These are phyloP conservation scores for Malassezia dermatis DNA, from an alignment of 1,284 basidiomycete genomes.

Conservation along the genomic window DNA sequence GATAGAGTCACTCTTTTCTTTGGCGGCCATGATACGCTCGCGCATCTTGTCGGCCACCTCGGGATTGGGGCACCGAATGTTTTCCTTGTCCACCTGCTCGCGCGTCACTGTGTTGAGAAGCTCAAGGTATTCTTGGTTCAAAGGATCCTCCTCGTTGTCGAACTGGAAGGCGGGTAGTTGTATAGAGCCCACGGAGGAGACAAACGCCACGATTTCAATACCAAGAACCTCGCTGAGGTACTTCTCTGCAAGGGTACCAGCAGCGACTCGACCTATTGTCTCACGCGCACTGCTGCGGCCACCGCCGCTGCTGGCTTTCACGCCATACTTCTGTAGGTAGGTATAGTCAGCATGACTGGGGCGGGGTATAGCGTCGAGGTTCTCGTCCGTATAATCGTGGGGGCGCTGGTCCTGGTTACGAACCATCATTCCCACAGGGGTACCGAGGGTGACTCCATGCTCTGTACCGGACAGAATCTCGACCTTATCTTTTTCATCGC, in stretches of 20 bases:
- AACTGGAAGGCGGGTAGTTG: slow-evolving; percentile 54
- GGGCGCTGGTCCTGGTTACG: slow-evolving; percentile 97
- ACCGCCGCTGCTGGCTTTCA: slow-evolving; percentile 94
- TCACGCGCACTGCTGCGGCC: slow-evolving; percentile 89
- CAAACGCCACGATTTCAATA: slow-evolving; percentile 92
- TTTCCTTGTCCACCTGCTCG: slow-evolving; percentile 74
- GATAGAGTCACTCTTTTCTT: slow-evolving; percentile 81
- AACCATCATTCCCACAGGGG: slow-evolving; percentile 88
- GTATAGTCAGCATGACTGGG: slow-evolving; percentile 98
- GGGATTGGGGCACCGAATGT: slow-evolving; percentile 79
- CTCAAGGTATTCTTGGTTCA: slow-evolving; percentile 71
- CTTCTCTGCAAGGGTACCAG: slow-evolving; percentile 93
- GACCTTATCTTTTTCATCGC: slow-evolving; percentile 92
- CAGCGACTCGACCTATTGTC: slow-evolving; percentile 93
- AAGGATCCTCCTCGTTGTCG: slow-evolving; percentile 60
- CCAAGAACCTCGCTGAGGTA: slow-evolving; percentile 80
- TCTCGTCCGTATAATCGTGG: slow-evolving; percentile 89
- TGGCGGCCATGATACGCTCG: slow-evolving; percentile 78
- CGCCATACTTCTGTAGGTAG: slow-evolving; percentile 91
- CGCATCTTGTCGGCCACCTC: slow-evolving; percentile 83
- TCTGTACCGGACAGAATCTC: slow-evolving; percentile 89
- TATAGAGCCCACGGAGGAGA: slow-evolving; percentile 87
- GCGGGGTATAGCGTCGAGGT: slow-evolving; percentile 79
- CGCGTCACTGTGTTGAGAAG: slow-evolving; percentile 72
- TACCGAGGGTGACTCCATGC: slow-evolving; percentile 86